Conservation (phyloP, 495 filamentous ascomycete genomes). For the Penicillium parvum region DNA sequence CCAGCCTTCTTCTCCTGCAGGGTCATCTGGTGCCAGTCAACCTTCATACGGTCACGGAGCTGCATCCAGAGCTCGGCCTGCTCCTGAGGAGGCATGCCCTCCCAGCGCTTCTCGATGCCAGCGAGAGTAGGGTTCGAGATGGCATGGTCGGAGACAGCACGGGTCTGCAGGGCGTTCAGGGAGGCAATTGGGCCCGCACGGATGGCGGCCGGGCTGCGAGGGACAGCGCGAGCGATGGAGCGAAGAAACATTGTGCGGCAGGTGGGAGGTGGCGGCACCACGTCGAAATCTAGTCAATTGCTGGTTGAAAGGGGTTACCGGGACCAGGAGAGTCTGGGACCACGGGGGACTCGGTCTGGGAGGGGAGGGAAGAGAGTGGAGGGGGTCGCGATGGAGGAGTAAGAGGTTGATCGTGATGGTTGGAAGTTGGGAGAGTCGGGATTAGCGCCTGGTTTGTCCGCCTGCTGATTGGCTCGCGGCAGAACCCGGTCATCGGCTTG, state of each 20-base stretch:
- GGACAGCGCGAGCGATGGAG: constrained; percentile 41
- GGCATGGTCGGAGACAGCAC: constrained; percentile 71
- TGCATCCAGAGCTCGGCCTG: constrained; percentile 99
- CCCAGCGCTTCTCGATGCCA: constrained; percentile 99
- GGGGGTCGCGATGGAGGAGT: constrained; percentile 34
- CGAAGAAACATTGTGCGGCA: constrained; percentile 48
- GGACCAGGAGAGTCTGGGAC: constrained; percentile 18
- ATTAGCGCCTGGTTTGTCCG: constrained; percentile 35
- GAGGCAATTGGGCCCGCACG: constrained; percentile 38
- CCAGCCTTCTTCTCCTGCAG: constrained; percentile 97
- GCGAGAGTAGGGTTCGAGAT: constrained; percentile 96
- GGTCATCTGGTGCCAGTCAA: constrained; percentile 90
- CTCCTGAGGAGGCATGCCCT: constrained; percentile 92
- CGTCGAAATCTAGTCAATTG: constrained; percentile 33
- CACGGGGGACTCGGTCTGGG: constrained; percentile 21
- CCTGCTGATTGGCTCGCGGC: constrained; percentile 32
- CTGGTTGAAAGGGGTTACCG: constrained; percentile 16
- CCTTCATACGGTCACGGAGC: constrained; percentile 96
- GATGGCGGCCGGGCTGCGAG: constrained; percentile 45
- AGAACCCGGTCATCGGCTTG: constrained; percentile 15
- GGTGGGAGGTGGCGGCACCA: constrained; percentile 30
- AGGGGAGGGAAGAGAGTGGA: constrained; percentile 30
- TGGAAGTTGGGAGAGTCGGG: constrained; percentile 46
- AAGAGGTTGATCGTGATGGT: constrained; percentile 41
- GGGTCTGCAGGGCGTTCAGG: constrained; percentile 51